Base-by-base conservation (phyloP, 352 stramenopile species). In the Phytophthora cryptogea region DNA sequence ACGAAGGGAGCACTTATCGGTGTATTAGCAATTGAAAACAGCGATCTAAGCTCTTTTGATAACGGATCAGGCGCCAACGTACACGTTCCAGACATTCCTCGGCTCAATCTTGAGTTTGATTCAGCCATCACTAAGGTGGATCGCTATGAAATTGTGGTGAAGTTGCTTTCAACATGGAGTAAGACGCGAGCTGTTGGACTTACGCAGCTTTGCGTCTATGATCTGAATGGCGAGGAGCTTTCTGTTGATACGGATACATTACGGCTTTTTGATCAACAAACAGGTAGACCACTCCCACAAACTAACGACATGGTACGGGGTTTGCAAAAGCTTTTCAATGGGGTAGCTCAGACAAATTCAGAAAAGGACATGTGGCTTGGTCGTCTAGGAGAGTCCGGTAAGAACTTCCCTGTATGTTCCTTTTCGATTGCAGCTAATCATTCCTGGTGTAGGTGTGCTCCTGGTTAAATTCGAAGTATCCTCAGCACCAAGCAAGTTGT, bases 281-380 rank as follows among this genome's bases (percentile, higher is more conserved):
- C 79, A 9, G 76, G 54, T 4, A 66, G 69, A 23, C 54, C 81
- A 4, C 46, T 94, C 11, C 61, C 83, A 0, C 80, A 86, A 54
- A 83, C 43, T 5, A 76, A 87, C 51, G 82, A 90, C 26, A 92
- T 92, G 80, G 76, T 88, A 30, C 81, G 83, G 7, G 70, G 76
- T 7, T 61, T 91, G 0, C 23, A 59, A 8, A 59, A 68, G 5
- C 45, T 94, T 1, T 88, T 90, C 53, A 88, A 88, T 26, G 80
- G 77, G 2, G 51, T 87, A 8, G 67, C 74, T 0, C 64, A 90
- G 26, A 92, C 84, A 0, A 91, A 71, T 44, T 72, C 52, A 11
- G 84, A 94, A n/a, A 68, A 79, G 3, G 70, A 94, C 11, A 91
- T 92, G 82, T 94, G 85, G 85, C 67, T 92, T 10, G 85, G 85